Evolutionary conservation across 2,329 filamentous ascomycete genomes (phyloP).

Genomic region (Trichoderma koningii): DNA sequence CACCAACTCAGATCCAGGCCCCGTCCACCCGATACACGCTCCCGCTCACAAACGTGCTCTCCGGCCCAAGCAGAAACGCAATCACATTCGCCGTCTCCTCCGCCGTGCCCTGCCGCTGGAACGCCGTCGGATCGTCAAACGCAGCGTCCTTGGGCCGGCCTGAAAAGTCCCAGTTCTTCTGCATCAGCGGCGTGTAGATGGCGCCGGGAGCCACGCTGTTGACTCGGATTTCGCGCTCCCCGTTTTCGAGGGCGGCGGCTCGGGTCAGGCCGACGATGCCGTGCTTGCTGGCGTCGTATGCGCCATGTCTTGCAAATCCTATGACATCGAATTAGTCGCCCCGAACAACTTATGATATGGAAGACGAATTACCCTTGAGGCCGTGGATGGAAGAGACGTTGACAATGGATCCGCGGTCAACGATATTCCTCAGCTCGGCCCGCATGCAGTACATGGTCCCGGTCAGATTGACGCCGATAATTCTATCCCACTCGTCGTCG

Average conservation of each 20-base stretch:
- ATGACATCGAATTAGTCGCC: background rate
- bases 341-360: background rate
- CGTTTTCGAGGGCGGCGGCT: slow-evolving; percentile 41
- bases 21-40: slow-evolving; percentile 50
- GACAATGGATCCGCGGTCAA: slow-evolving; percentile 58
- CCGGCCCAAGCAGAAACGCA: slow-evolving; percentile 50
- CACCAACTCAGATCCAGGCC: slow-evolving; percentile 40
- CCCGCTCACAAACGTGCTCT: slow-evolving; percentile 50
- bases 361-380: slow-evolving; percentile 34
- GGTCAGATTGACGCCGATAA: slow-evolving; percentile 51
- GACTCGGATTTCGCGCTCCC: slow-evolving; percentile 45
- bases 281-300: slow-evolving; percentile 42
- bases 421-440: slow-evolving; percentile 47
- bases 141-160: slow-evolving; percentile 41
- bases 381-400: slow-evolving; percentile 58
- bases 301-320: slow-evolving; percentile 39
- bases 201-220: slow-evolving; percentile 51
- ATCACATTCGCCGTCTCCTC: slow-evolving; percentile 52
- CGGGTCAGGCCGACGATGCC: slow-evolving; percentile 40
- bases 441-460: slow-evolving; percentile 53
- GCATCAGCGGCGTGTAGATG: slow-evolving; percentile 52
- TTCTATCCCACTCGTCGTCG: slow-evolving; percentile 50
- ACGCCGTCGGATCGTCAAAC: slow-evolving; percentile 47
- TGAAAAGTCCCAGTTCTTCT: slow-evolving; percentile 44
- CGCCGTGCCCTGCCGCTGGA: slow-evolving; percentile 48